These are phyloP conservation scores for Psilocybe cubensis DNA, from an alignment of 768 basidiomycete genomes.

Conservation along the genomic window DNA sequence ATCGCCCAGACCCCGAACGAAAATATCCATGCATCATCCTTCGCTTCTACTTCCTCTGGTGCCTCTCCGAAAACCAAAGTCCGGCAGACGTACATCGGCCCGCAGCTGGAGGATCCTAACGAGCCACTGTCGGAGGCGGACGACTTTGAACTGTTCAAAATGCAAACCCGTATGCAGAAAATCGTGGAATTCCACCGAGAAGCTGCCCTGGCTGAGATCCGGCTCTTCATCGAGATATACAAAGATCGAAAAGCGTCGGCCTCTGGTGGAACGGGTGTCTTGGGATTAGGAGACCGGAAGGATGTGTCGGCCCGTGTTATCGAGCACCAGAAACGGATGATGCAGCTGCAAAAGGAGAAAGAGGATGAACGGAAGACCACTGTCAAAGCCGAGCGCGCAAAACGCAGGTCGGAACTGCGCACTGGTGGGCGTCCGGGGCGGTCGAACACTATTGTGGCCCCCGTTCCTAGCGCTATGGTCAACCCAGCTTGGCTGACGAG, in stretches of 20 bases:
- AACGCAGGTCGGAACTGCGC: slow-evolving; percentile 31
- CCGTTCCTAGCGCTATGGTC: slow-evolving; percentile 18
- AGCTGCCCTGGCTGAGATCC: slow-evolving; percentile 46
- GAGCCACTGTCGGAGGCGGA: slow-evolving; percentile 36
- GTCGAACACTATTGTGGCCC: slow-evolving; percentile 23
- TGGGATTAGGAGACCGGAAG: slow-evolving; percentile 21
- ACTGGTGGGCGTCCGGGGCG: slow-evolving; percentile 15
- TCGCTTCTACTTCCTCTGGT: neutral
- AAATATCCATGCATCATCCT: neutral
- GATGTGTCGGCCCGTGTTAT: slow-evolving; percentile 34
- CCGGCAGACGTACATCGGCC: slow-evolving; percentile 38
- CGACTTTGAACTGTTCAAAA: slow-evolving; percentile 47
- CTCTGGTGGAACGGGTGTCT: slow-evolving; percentile 21
- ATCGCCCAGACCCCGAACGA: slow-evolving; percentile 1
- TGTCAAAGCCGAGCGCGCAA: slow-evolving; percentile 42
- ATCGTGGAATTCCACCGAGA: slow-evolving; percentile 54
- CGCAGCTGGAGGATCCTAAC: slow-evolving; percentile 33
- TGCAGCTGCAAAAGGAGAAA: slow-evolving; percentile 45
- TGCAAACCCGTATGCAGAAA: slow-evolving; percentile 47
- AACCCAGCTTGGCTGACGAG: slow-evolving; percentile 21
- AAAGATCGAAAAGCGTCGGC: slow-evolving; percentile 31
- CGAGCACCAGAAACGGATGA: slow-evolving; percentile 43
- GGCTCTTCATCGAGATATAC: slow-evolving; percentile 41
- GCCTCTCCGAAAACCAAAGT: slow-evolving; percentile 22
- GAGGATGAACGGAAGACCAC: slow-evolving; percentile 51